A percentile compares a stretch with the other conserved stretches of the same genome.
Conservation (phyloP, 1,284 basidiomycete genomes). For the Marasmius tenuissimus region DNA sequence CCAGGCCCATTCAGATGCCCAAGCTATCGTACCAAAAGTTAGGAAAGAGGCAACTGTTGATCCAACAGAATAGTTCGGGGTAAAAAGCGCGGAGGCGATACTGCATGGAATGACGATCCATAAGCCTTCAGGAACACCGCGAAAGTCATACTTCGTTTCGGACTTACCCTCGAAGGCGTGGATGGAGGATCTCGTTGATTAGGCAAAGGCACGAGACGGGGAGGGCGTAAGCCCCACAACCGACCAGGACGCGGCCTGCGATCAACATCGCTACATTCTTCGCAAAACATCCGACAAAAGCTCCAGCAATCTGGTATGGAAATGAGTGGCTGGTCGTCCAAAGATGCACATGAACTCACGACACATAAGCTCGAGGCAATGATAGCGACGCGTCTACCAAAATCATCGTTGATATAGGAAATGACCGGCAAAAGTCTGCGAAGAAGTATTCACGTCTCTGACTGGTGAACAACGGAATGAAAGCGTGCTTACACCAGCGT, state of each 20-base stretch:
- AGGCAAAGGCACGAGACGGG: slow-evolving; percentile 11
- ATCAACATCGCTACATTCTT: slow-evolving; percentile 8
- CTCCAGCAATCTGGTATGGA: slow-evolving; percentile 8
- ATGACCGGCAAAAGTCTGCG: slow-evolving; percentile 10
- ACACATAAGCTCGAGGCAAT: slow-evolving; percentile 6
- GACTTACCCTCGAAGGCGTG: slow-evolving; percentile 12
- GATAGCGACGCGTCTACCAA: slow-evolving; percentile 11
- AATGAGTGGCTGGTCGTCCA: no score
- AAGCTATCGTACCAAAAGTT: slow-evolving; percentile 7
- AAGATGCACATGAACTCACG: no score
- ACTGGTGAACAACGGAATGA: neutral
- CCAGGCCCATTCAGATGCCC: slow-evolving; percentile 12
- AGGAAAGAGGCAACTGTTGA: slow-evolving; percentile 8
- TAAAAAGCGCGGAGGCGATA: slow-evolving; percentile 8
- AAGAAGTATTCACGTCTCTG: neutral
- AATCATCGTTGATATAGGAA: slow-evolving; percentile 7
- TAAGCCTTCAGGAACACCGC: no score
- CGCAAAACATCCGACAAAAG: slow-evolving; percentile 10
- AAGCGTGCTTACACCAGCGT: slow-evolving; percentile 7
- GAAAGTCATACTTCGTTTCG: no score
- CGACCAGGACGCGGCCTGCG: slow-evolving; percentile 11
- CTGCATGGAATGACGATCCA: neutral
- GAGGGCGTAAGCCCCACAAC: slow-evolving; percentile 6
- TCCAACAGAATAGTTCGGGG: slow-evolving; percentile 10
- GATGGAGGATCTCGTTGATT: slow-evolving; percentile 12